These are phyloP conservation scores for Microdochium nivale DNA, from an alignment of 2,329 filamentous ascomycete genomes.

Conservation along the genomic window DNA sequence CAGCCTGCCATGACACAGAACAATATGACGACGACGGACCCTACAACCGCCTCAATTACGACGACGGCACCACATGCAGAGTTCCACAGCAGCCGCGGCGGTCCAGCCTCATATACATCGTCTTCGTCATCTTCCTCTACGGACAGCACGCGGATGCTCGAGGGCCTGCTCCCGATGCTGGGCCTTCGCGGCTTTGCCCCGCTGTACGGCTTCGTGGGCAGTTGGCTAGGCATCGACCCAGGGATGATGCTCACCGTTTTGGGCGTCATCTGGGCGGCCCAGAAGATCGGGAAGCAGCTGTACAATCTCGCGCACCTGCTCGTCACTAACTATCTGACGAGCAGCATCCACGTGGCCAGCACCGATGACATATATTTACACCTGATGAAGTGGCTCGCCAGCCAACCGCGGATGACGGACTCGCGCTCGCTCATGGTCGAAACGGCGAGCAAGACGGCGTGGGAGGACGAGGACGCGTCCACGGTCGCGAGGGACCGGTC, in stretches of 20 bases:
- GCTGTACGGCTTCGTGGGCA: constrained; percentile 34
- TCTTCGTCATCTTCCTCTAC: not conserved
- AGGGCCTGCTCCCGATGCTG: constrained; percentile 35
- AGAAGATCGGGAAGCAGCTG: constrained; percentile 26
- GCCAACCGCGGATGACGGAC: constrained; percentile 40
- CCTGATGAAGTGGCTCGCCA: constrained; percentile 49
- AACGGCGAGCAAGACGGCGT: constrained; percentile 44
- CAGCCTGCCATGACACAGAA: not conserved
- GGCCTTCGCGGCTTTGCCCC: constrained; percentile 33
- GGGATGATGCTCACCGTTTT: constrained; percentile 34
- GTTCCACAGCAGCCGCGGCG: not conserved
- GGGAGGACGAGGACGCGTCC: constrained; percentile 32
- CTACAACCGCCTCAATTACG: not conserved
- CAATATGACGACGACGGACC: not conserved
- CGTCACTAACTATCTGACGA: constrained; percentile 37
- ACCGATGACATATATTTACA: constrained; percentile 50
- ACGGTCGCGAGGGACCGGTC: constrained; percentile 18
- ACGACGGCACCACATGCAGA: not conserved
- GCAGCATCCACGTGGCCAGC: constrained; percentile 42
- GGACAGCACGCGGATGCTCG: constrained; percentile 9
- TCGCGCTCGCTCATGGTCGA: constrained; percentile 47
- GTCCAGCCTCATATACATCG: not conserved
- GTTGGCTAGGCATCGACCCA: constrained; percentile 38
- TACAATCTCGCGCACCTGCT: constrained; percentile 24
- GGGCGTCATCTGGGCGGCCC: constrained; percentile 38